Percentiles rank a stretch among this genome's conserved stretches.
These are phyloP conservation scores for Clonostachys solani DNA, from an alignment of 2,329 filamentous ascomycete genomes.

Conservation along the genomic window DNA sequence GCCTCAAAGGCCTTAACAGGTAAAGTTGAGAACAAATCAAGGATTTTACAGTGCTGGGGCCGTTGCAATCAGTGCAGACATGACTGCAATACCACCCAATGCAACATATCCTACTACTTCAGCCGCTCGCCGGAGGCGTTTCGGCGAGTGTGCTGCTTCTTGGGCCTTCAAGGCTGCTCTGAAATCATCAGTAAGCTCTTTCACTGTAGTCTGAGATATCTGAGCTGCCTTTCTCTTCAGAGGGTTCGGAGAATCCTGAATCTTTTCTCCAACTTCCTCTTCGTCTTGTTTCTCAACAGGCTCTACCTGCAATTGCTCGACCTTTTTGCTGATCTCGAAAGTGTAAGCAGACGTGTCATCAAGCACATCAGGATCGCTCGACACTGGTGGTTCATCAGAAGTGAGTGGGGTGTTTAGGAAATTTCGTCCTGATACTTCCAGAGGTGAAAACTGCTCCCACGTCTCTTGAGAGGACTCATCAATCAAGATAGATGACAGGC, in stretches of 20 bases:
- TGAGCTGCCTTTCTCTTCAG: too few species aligned
- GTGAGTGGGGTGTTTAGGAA: conserved; percentile 20
- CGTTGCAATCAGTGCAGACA: conserved; percentile 32
- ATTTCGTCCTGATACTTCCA: conserved; percentile 20
- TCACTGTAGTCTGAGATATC: too few species aligned
- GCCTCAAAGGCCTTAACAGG: neutral
- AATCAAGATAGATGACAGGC: neutral
- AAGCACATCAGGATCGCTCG: too few species aligned
- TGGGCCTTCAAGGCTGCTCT: too few species aligned
- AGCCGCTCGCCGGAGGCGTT: conserved; percentile 25
- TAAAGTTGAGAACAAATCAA: neutral
- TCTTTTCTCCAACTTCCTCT: too few species aligned
- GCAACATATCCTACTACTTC: conserved; percentile 28
- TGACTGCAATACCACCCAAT: conserved; percentile 29
- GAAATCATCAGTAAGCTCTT: too few species aligned
- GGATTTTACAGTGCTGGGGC: conserved; percentile 18
- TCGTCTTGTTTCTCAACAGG: too few species aligned
- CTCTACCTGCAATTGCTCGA: too few species aligned
- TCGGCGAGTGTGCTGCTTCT: conserved; percentile 4
- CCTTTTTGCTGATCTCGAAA: neutral
- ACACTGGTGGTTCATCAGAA: neutral
- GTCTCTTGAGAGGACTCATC: neutral
- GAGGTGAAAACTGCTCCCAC: neutral
- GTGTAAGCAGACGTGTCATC: neutral
- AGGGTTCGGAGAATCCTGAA: neutral